Conservation (phyloP, 176 grass and related monocot species). For the Chrysopogon serrulatus region DNA sequence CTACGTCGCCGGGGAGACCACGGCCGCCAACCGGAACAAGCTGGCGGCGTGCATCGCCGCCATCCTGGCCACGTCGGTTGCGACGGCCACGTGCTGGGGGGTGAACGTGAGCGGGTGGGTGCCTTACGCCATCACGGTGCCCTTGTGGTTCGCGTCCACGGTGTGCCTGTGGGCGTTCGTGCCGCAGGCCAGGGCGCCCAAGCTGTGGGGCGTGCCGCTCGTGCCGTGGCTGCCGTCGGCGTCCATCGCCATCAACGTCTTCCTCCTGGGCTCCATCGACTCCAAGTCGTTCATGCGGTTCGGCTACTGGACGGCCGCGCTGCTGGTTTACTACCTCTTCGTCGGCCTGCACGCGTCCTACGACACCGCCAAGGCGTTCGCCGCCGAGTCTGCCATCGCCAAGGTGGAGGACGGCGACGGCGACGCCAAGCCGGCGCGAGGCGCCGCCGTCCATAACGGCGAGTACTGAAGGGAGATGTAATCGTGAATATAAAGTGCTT, state of each 20-base stretch:
- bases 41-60: constrained; percentile 21
- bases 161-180: constrained; percentile 40
- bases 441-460: not conserved
- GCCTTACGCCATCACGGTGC: constrained; percentile 32
- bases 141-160: constrained; percentile 37
- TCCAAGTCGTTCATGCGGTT: constrained; percentile 68
- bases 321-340: constrained; percentile 85
- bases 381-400: not conserved
- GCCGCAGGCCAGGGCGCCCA: constrained; percentile 52
- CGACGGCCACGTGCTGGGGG: constrained; percentile 30
- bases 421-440: not conserved
- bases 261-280: constrained; percentile 93
- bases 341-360: constrained; percentile 92
- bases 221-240: constrained; percentile 77
- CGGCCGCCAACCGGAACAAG: constrained; percentile 24
- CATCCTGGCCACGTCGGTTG: constrained; percentile 38
- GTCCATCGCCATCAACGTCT: constrained; percentile 78
- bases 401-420: constrained; percentile 40
- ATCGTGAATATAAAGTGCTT: not conserved
- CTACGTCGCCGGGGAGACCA: constrained; percentile 53
- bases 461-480: not conserved
- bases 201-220: constrained; percentile 53
- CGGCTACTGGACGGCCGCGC: constrained; percentile 54
- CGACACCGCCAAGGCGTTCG: constrained; percentile 52
- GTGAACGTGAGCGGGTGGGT: constrained; percentile 19